Percentiles rank a stretch among this genome's conserved stretches.
phyloP scores from a whole-genome alignment of 108 stramenopile species.

The Cylindrotheca closterium region DNA sequence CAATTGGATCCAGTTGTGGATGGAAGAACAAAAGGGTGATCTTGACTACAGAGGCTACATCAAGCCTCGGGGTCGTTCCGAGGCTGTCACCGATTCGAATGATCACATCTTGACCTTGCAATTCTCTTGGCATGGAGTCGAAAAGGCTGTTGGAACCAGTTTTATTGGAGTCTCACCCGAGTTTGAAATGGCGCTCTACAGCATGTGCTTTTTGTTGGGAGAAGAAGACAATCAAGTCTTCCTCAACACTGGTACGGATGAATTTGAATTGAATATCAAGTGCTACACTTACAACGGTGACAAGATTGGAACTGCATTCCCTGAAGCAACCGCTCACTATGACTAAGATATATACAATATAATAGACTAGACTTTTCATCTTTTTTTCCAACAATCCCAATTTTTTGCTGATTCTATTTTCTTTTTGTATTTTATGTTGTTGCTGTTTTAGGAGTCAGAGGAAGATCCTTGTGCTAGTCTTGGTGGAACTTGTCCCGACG shows the following conservation, averaged over 20 bases:
- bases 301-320: slow-evolving; percentile 76
- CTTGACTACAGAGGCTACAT: slow-evolving; percentile 89
- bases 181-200: slow-evolving; percentile 92
- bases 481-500: slow-evolving; percentile 1
- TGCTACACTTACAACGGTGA: slow-evolving; percentile 61
- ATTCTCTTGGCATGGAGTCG: slow-evolving; percentile 85
- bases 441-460: too few relatives aligned
- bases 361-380: too few relatives aligned
- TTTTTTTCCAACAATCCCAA: background rate
- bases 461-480: slow-evolving; percentile 10
- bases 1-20: slow-evolving; percentile 92
- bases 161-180: slow-evolving; percentile 88
- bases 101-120: slow-evolving; percentile 82
- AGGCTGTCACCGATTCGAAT: slow-evolving; percentile 50
- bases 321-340: slow-evolving; percentile 73
- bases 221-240: slow-evolving; percentile 61
- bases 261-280: slow-evolving; percentile 60
- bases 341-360: slow-evolving; percentile 26
- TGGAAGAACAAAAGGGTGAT: slow-evolving; percentile 78
- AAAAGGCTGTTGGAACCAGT: slow-evolving; percentile 78
- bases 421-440: too few relatives aligned
- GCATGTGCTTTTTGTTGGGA: slow-evolving; percentile 69
- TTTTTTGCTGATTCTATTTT: background rate
- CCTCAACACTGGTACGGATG: slow-evolving; percentile 58
- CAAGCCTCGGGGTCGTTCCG: slow-evolving; percentile 55